Evolutionary conservation across 192 early-diverging fungal species (phyloP).

Genomic region (Fimicolochytrium jonesii): DNA sequence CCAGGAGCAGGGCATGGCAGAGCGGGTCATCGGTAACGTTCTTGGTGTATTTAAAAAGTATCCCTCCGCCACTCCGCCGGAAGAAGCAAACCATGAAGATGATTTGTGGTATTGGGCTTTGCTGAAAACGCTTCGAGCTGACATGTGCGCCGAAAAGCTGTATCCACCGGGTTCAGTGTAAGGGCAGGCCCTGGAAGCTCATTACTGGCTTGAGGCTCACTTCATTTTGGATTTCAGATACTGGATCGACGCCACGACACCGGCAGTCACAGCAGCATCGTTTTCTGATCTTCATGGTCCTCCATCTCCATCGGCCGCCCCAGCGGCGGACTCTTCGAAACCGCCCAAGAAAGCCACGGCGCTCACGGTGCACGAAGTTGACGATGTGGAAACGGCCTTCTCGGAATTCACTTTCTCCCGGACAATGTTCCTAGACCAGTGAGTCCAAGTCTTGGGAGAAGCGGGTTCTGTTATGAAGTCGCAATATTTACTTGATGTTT

Average conservation of each 20-base stretch:
- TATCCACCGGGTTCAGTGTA: constrained; percentile 65
- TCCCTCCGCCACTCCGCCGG: background rate
- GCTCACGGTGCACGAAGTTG: constrained; percentile 53
- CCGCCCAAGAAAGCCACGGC: constrained; percentile 1
- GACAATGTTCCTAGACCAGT: constrained; percentile 77
- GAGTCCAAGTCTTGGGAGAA: background rate
- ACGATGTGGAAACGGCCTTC: constrained; percentile 74
- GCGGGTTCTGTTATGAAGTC: background rate
- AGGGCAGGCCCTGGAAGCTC: no score
- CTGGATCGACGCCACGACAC: constrained; percentile 18
- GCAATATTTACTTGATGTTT: background rate
- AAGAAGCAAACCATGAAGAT: constrained; percentile 35
- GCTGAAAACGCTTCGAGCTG: constrained; percentile 75
- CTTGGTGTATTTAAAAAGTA: constrained; percentile 32
- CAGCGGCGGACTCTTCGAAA: background rate
- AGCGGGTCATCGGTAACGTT: constrained; percentile 40
- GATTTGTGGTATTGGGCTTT: constrained; percentile 82
- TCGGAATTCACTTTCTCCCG: constrained; percentile 73
- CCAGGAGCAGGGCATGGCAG: constrained; percentile 41
- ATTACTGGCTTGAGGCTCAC: no score
- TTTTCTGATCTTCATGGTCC: background rate
- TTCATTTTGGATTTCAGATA: constrained; percentile 3
- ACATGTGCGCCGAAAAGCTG: constrained; percentile 80
- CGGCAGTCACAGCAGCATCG: constrained; percentile 3
- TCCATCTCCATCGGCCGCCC: background rate